Base-by-base conservation (phyloP, 1,284 basidiomycete genomes). In the Phellinidium pouzarii region DNA sequence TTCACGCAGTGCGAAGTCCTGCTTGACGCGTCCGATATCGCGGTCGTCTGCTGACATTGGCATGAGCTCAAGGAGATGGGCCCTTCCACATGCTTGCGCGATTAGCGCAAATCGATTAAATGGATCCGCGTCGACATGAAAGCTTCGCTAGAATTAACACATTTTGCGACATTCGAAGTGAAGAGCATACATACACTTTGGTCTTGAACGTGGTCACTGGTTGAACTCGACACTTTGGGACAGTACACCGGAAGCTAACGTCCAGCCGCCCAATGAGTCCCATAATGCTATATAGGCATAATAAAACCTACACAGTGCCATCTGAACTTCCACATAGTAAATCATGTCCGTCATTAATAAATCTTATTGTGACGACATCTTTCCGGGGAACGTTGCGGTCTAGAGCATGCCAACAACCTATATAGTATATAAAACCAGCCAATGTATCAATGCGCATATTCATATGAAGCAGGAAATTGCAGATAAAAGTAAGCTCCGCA, bases 291-390 rank as follows among this genome's bases (percentile, higher is more conserved):
- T 14, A 20, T 3, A 29, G 5, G 12, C 27, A 14, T 23, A 27
- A 4, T 19, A 55, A 31, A 41, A 66, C 78, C 61, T 61, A 84
- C 82, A 85, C 59, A 19, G 79, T 77, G n/a, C 83, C 82, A 59
- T 85, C 82, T 45, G 71, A 72, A 22, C 82, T 83, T 2, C 80
- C 83, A 1, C 83, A 82, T n/a, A 85, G 65, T 48, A 85, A 65
- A 38, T 78, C 78, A 38, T 72, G 69, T 1, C 83, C 83, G 34
- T 77, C 78, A 26, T 80, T 74, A 3, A 82, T 69, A 60, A 85
- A 84, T 58, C 70, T 72, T 53, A 85, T 72, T 2, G 75, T 71
- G 3, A 79, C 80, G 42, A 83, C 78, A 53, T 82, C 79, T 57
- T 76, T 78, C 50, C 80, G 72, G 48, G 74, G 59, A 49, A 85